These are phyloP conservation scores for Penicillium italicum DNA, from an alignment of 2,329 filamentous ascomycete genomes.

Conservation along the genomic window DNA sequence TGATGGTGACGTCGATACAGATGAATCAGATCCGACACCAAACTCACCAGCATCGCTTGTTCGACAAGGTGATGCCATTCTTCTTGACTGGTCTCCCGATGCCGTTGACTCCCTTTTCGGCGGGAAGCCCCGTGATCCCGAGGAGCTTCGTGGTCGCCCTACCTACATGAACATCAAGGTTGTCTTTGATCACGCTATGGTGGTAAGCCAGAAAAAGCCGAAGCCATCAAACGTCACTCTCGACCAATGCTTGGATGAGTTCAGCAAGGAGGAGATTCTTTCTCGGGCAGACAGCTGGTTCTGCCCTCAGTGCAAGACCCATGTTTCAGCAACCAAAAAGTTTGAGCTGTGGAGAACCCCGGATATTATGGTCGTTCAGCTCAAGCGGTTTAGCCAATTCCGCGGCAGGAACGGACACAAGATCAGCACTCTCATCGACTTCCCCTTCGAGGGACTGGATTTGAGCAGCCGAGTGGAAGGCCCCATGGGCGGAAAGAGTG, in stretches of 20 bases:
- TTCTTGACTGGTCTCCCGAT: slow-evolving; percentile 78
- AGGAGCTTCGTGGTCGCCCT: slow-evolving; percentile 56
- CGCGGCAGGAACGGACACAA: slow-evolving; percentile 76
- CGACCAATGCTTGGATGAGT: slow-evolving; percentile 89
- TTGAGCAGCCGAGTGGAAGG: slow-evolving; percentile 74
- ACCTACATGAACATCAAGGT: slow-evolving; percentile 56
- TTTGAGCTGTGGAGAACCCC: slow-evolving; percentile 96
- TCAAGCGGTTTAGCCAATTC: slow-evolving; percentile 81
- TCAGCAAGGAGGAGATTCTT: slow-evolving; percentile 86
- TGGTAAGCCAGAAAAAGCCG: slow-evolving; percentile 59
- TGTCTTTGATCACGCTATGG: slow-evolving; percentile 60
- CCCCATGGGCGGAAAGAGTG: slow-evolving; percentile 73
- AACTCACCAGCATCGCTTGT: slow-evolving; percentile 53
- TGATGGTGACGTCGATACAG: slow-evolving; percentile 33
- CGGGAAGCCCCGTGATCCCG: slow-evolving; percentile 34
- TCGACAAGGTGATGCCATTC: slow-evolving; percentile 74
- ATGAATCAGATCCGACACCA: slow-evolving; percentile 19
- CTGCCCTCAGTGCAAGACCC: slow-evolving; percentile 91
- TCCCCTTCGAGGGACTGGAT: slow-evolving; percentile 83
- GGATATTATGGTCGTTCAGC: slow-evolving; percentile 88
- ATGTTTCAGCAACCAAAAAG: slow-evolving; percentile 88
- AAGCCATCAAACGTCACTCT: slow-evolving; percentile 69
- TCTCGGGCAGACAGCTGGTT: slow-evolving; percentile 98
- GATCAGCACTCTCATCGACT: slow-evolving; percentile 85
- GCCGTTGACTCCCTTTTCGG: slow-evolving; percentile 69